Conservation (phyloP, 805 yeast genomes). For the Saccharomycopsis sp. region DNA sequence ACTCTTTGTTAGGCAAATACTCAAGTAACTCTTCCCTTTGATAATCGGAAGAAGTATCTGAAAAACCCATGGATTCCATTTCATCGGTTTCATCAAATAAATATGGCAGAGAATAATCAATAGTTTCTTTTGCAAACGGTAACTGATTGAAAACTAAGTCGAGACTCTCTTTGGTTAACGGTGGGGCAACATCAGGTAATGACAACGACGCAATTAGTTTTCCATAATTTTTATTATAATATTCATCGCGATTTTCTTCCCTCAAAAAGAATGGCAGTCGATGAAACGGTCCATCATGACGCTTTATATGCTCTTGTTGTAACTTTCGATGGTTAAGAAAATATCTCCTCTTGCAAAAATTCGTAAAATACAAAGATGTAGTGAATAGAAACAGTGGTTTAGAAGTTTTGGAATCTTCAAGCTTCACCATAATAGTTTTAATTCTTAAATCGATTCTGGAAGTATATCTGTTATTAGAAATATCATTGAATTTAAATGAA, state of each 20-base stretch:
- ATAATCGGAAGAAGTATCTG: constrained; percentile 6
- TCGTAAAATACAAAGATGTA: constrained; percentile 55
- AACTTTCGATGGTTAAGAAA: constrained; percentile 37
- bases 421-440: constrained; percentile 36
- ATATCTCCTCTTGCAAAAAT: constrained; percentile 49
- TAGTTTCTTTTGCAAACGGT: constrained; percentile 25
- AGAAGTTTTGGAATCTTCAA: constrained; percentile 24
- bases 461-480: constrained; percentile 61
- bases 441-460: constrained; percentile 43
- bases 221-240: constrained; percentile 44
- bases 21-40: constrained; percentile 10
- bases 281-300: constrained; percentile 80
- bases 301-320: constrained; percentile 60
- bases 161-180: constrained; percentile 44
- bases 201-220: constrained; percentile 54
- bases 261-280: constrained; percentile 67
- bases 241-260: constrained; percentile 38
- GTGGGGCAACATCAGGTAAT: constrained; percentile 56
- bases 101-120: background rate
- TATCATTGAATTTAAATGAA: constrained; percentile 51
- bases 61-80: constrained; percentile 17
- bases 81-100: constrained; percentile 17
- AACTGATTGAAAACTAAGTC: constrained; percentile 35
- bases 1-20: constrained; percentile 17
- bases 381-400: constrained; percentile 34